Conservation (phyloP, 306 rosid species). For the Rosa multiflora region DNA sequence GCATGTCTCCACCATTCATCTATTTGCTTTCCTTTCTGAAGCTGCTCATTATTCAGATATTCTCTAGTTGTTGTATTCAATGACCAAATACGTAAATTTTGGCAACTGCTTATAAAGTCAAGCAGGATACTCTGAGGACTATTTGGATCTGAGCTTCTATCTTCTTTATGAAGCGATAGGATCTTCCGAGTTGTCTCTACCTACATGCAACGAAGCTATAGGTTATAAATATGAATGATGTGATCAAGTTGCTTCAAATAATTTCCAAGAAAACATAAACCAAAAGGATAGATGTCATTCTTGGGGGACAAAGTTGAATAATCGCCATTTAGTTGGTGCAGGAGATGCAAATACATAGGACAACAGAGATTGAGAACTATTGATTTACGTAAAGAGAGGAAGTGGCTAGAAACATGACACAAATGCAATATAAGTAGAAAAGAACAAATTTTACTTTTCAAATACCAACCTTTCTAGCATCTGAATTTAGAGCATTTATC, state of each 20-base stretch:
- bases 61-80: slow-evolving; percentile 89
- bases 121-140: slow-evolving; percentile 86
- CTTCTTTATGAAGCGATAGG: slow-evolving; percentile 92
- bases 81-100: slow-evolving; percentile 97
- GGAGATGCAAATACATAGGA: slow-evolving; percentile 15
- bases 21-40: slow-evolving; percentile 97
- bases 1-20: slow-evolving; percentile 99
- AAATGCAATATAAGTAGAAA: slow-evolving; percentile 1
- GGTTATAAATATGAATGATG: slow-evolving; percentile 24
- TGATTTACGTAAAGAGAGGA: not conserved
- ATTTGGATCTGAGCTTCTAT: slow-evolving; percentile 82
- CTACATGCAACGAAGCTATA: slow-evolving; percentile 37
- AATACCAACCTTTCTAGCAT: slow-evolving; percentile 87
- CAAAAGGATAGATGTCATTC: slow-evolving; percentile 24
- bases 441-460: slow-evolving; percentile 21
- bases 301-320: slow-evolving; percentile 13
- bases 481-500: slow-evolving; percentile 83
- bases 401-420: slow-evolving; percentile 25
- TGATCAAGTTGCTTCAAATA: slow-evolving; percentile 18
- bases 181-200: slow-evolving; percentile 95
- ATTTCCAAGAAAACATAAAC: slow-evolving; percentile 24
- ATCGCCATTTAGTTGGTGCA: slow-evolving; percentile 9
- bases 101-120: slow-evolving; percentile 95
- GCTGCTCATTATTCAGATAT: slow-evolving; percentile 89
- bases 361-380: slow-evolving; percentile 12